Evolutionary conservation across 2,329 filamentous ascomycete species (phyloP), one percentile per base, ranked within the genome.

Genomic region (Xylaria sp.): DNA sequence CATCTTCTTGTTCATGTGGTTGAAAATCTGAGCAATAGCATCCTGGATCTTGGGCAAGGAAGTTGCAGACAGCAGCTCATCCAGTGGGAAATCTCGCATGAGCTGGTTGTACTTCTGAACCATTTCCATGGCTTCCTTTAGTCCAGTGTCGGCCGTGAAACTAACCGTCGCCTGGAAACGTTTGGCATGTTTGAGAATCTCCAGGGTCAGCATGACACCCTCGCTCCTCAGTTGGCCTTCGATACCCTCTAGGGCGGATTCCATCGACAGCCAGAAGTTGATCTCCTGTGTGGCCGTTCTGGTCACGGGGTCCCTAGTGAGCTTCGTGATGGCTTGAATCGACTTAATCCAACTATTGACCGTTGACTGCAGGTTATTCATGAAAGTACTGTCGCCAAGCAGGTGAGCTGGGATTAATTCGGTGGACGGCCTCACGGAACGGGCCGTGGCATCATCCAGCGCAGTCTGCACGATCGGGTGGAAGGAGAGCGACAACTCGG

Each of bases 261-360:
- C 95, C 90, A 99, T 96, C 1, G 92, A 95, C 54, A 99, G 76
- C 94, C 94, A 99, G 72, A 99, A 99, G 74, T 97, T 97, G 74
- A 99, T 96, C 75, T 99, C 94, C 74, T 97, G 94, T 59, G 91
- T 93, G 37, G 94, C 94, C 19, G 92, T 96, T 37, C 73, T 87
- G 72, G 79, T 83, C 3, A 80, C 79, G 0, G 91, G 86, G 68
- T 99, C 94, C 70, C 92, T 87, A 47, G 91, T 91, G 79, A 96
- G 89, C 76, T 95, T 95, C 46, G 94, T 99, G 67, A 97, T 95
- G 52, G 89, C 88, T 73, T 97, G 93, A 65, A 99, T 99, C 9
- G 93, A 96, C 77, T 96, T 96, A 77, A 99, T 99, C 94, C 94
- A 99, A 64, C 88, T 88, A 74, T 97, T 99, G 62, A 97, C 94